Evolutionary conservation across 2,329 filamentous ascomycete genomes (phyloP), one percentile per base, ranked within the genome.

Genomic region (Teratosphaeria viscida): DNA sequence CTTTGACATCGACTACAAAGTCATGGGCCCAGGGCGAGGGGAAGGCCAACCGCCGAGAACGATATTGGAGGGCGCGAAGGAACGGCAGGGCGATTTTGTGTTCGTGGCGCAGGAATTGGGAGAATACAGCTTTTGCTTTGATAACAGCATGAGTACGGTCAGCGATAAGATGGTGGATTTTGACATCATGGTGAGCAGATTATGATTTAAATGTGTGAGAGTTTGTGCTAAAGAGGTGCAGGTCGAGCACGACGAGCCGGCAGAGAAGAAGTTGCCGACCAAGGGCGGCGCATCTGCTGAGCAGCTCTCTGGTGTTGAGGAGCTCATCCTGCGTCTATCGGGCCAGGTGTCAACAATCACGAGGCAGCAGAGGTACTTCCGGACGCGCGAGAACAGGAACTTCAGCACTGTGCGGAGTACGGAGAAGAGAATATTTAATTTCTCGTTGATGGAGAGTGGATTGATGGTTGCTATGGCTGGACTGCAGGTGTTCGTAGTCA

Each of bases 291-390:
- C 90, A 54, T 85, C 86, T 56, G 87, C 90, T 57, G 94, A 99
- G 75, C 92, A 97, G 75, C 94, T 92, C 1, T 86, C 86, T 54
- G 84, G 85, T 7, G 82, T 99, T 55, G 92, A 97, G 75, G 92
- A 99, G 78, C 92, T 90, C 49, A 88, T 97, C 69, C 90, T 94
- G 80, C 96, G 96, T 79, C 82, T 99, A 62, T 96, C 91, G 12
- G 87, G 90, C 64, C 90, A 95, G 72, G 79, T 99, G 56, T 96
- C 91, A 14, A 96, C 92, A 63, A 94, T 99, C 72, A 91, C 89
- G 52, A 85, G 94, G 71, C 96, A 96, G 79, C 94, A 99, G 73
- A 99, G 99, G 75, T 99, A 99, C 81, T 99, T 99, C 85, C 89
- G 95, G 64, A 99, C 94, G 2, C 86, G 94, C 66, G 94, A 99